Evolutionary conservation across 1,284 basidiomycete genomes (phyloP).

Genomic region (Wolfiporia cocos): DNA sequence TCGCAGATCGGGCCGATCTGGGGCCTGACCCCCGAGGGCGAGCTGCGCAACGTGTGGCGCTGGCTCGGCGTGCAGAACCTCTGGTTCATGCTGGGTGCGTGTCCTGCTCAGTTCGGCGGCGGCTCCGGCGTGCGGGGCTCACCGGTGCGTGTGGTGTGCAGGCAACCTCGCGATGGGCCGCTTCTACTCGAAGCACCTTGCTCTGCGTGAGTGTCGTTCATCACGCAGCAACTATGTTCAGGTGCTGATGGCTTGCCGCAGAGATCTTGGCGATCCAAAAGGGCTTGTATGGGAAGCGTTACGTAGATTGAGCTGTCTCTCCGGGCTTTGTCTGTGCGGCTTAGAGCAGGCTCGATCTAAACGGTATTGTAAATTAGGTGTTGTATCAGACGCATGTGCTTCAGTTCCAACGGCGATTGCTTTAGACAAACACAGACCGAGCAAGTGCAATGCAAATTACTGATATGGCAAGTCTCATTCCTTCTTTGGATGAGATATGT

Average conservation of each 20-base stretch:
- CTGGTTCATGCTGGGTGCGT: conserved; percentile 53
- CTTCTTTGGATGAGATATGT: too few species aligned
- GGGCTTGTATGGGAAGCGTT: conserved; percentile 41
- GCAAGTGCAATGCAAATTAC: too few species aligned
- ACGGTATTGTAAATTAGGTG: too few species aligned
- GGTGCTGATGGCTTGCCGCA: conserved; percentile 15
- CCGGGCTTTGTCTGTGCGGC: too few species aligned
- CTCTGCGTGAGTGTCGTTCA: conserved; percentile 41
- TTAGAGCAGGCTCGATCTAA: too few species aligned
- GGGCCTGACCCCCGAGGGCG: conserved; percentile 53
- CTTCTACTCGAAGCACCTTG: conserved; percentile 52
- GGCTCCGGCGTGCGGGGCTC: too few species aligned
- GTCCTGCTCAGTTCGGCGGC: too few species aligned
- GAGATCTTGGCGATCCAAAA: conserved; percentile 59
- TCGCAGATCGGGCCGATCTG: conserved; percentile 43
- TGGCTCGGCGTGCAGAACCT: conserved; percentile 44
- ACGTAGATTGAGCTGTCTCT: conserved; percentile 19
- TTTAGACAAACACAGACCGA: too few species aligned
- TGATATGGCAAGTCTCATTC: too few species aligned
- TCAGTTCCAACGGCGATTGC: too few species aligned
- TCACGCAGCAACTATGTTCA: not conserved
- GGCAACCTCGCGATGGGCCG: conserved; percentile 49
- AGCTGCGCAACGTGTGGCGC: conserved; percentile 44
- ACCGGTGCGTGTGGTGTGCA: conserved; percentile 14
- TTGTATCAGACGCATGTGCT: too few species aligned